Evolutionary conservation across 1,139 yeast genomes (phyloP).

Genomic region (Debaryomyces psychrophilus): DNA sequence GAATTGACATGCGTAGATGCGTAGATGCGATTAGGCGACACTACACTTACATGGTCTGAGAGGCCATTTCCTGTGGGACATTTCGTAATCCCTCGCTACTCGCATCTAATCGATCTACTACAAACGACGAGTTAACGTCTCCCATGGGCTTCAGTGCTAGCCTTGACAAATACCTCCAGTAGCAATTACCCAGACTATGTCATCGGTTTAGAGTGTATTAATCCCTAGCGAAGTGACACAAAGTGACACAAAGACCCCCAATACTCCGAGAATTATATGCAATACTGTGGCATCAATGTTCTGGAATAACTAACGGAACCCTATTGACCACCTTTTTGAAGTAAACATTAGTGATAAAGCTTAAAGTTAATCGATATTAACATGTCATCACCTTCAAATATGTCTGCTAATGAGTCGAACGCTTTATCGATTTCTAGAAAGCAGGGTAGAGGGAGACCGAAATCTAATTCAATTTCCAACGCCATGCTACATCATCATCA

Average conservation of each 20-base stretch:
- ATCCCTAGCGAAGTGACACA: too few species aligned
- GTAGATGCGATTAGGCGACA: too few species aligned
- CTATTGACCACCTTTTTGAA: not conserved
- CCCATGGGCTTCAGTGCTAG: not conserved
- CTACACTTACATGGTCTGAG: too few species aligned
- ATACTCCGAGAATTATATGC: conserved; percentile 10
- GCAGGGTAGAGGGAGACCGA: conserved; percentile 9
- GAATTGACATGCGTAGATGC: too few species aligned
- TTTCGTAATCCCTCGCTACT: too few species aligned
- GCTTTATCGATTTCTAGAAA: not conserved
- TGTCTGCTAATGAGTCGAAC: not conserved
- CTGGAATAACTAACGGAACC: conserved; percentile 3
- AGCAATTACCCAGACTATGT: not conserved
- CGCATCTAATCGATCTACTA: not conserved
- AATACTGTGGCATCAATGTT: conserved; percentile 5
- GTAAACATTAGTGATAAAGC: not conserved
- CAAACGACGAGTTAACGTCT: not conserved
- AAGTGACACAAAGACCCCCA: conserved; percentile 1
- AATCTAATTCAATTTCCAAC: conserved; percentile 18
- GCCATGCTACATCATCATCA: conserved; percentile 15
- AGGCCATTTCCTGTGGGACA: too few species aligned
- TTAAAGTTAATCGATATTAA: not conserved
- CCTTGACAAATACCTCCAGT: not conserved
- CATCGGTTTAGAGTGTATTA: conserved; percentile 3
- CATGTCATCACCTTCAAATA: conserved; percentile 7